Base-by-base conservation (phyloP, 2,329 filamentous ascomycete species). In the Didymella arachidicola region DNA sequence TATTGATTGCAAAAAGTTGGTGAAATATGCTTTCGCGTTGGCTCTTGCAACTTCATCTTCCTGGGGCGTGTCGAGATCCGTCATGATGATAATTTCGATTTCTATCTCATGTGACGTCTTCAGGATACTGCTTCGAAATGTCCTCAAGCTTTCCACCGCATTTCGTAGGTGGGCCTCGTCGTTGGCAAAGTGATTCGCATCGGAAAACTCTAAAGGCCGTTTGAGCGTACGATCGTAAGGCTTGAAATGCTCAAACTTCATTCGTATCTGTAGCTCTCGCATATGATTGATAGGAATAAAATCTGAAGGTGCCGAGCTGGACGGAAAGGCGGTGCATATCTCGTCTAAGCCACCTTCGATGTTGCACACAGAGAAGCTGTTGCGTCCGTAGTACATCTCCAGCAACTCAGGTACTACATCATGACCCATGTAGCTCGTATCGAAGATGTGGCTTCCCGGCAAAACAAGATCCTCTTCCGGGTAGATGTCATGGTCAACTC, bases 291-390 rank as follows among this genome's bases (percentile, higher is more conserved):
- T 41, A 18, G 62, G 67, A 11, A 46, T 41, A 2, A 68, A n/a
- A 2, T 50, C 30, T 25, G 30, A 34, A 19, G 11, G 22, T 1
- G 36, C 19, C 16, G 34, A 26, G 25, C 27, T 11, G 36, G 27
- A 51, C 25, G 38, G 43, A 45, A 38, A 46, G 30, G 29, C 36
- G 4, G 26, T 34, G n/a, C 53, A 55, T 22, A 68, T 49, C 41
- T 63, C 64, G 16, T 22, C 43, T 3, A 70, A 42, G 8, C 55
- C 64, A 5, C 57, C 42, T 19, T 65, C 62, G 3, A 69, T 46
- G 7, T 62, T 65, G 47, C 70, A 72, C 0, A 71, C 44, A 1
- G 70, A 69, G 29, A 72, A 71, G 1, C 53, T 65, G 29, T 72
- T 72, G 10, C 49, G 57, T 10, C 45, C 18, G 27, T 68, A 70